phyloP scores from a whole-genome alignment of 139 green algal genomes.

The Chlorella sp. region DNA sequence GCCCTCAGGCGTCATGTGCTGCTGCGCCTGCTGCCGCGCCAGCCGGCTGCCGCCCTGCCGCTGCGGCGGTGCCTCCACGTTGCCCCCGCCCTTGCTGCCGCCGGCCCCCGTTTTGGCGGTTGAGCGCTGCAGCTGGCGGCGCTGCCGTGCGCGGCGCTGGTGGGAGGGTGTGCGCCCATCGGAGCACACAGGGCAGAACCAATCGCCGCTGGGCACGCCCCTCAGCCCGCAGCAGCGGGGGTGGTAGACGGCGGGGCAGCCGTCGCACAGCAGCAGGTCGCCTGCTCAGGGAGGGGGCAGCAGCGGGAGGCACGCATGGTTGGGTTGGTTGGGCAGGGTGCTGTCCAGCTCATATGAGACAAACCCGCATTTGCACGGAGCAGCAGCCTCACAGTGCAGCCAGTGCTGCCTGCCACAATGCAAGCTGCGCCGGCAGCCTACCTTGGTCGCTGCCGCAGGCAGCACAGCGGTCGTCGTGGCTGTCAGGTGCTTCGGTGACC shows the following conservation, averaged over 20 bases:
- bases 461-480: background rate
- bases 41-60: background rate
- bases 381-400: no score
- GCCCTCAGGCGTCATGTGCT: background rate
- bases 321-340: background rate
- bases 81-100: no score
- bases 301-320: conserved; percentile 11
- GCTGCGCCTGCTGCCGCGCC: conserved; percentile 2
- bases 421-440: background rate
- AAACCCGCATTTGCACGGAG: no score
- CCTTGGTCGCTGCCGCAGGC: conserved; percentile 18
- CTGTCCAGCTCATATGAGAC: background rate
- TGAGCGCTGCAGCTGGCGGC: background rate
- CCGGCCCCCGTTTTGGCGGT: conserved; percentile 7
- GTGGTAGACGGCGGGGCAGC: conserved; percentile 59
- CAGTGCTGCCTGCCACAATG: no score
- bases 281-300: conserved; percentile 24
- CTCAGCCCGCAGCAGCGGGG: conserved; percentile 54
- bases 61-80: no score
- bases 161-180: conserved; percentile 18
- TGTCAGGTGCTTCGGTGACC: background rate
- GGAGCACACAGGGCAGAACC: conserved; percentile 59
- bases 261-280: conserved; percentile 67
- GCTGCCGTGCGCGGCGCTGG: background rate
- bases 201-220: conserved; percentile 49